These are phyloP conservation scores for Rhynchospora tenuis DNA, from an alignment of 176 grass and related monocot genomes.

Conservation along the genomic window DNA sequence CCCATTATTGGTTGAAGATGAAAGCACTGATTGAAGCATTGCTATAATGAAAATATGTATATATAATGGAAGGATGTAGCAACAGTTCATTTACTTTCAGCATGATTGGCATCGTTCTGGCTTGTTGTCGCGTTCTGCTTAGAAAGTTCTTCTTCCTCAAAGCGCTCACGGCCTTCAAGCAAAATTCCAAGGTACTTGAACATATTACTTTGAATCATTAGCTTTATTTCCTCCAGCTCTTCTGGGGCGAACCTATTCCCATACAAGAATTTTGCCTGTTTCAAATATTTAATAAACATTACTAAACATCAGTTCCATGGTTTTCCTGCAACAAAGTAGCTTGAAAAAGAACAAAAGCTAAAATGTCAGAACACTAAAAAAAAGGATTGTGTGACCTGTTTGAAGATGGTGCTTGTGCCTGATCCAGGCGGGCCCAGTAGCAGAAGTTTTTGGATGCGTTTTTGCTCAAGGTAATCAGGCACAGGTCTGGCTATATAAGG, in stretches of 20 bases:
- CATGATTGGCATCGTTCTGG: neutral
- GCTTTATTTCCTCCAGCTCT: constrained; percentile 78
- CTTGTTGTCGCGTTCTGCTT: constrained; percentile 8
- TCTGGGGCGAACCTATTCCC: constrained; percentile 65
- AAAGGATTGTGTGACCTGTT: constrained; percentile 48
- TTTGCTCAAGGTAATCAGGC: constrained; percentile 75
- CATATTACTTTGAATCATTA: constrained; percentile 99
- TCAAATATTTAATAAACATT: constrained; percentile 9
- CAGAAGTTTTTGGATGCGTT: constrained; percentile 79
- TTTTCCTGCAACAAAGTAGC: neutral
- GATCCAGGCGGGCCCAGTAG: constrained; percentile 75
- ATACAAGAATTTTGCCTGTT: constrained; percentile 80
- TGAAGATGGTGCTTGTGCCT: constrained; percentile 94
- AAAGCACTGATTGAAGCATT: neutral
- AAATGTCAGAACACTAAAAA: constrained; percentile 26
- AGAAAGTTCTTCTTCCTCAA: constrained; percentile 85
- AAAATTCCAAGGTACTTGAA: constrained; percentile 94
- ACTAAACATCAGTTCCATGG: constrained; percentile 15
- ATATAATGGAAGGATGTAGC: neutral
- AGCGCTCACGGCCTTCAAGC: constrained; percentile 86
- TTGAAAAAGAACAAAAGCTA: neutral
- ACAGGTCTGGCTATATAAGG: constrained; percentile 54
- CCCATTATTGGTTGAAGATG: neutral
- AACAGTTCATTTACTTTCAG: constrained; percentile 14
- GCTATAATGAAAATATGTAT: neutral